Conservation (phyloP, 768 basidiomycete genomes). For the Austroboletus festivus region DNA sequence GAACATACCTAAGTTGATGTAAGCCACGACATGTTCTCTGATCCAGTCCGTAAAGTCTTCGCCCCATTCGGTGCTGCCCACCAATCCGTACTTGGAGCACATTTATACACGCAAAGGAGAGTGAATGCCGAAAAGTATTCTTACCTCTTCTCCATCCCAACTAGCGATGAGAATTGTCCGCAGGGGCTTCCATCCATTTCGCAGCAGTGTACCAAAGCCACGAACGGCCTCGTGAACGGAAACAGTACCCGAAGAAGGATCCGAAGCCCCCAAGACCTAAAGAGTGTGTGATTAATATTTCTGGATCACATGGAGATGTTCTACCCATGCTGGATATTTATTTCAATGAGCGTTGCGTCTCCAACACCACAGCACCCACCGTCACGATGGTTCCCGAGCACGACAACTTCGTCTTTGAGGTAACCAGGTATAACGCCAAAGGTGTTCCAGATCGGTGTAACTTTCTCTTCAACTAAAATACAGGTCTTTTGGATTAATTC, state of each 20-base stretch:
- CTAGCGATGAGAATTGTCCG: slow-evolving; percentile 72
- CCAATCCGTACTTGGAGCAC: slow-evolving; percentile 52
- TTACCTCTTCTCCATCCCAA: slow-evolving; percentile 77
- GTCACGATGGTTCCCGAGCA: slow-evolving; percentile 88
- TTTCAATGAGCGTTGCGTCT: slow-evolving; percentile 6
- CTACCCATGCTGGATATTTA: slow-evolving; percentile 23
- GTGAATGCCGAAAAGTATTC: slow-evolving; percentile 7
- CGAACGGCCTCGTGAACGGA: slow-evolving; percentile 54
- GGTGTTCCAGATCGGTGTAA: slow-evolving; percentile 91
- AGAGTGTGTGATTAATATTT: slow-evolving; percentile 1
- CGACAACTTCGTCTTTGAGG: slow-evolving; percentile 78
- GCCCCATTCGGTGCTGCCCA: slow-evolving; percentile 91
- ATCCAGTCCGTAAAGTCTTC: slow-evolving; percentile 90
- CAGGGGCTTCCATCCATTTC: slow-evolving; percentile 64
- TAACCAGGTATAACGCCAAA: slow-evolving; percentile 84
- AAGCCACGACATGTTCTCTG: slow-evolving; percentile 75
- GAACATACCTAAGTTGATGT: slow-evolving; percentile 71
- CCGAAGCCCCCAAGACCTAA: slow-evolving; percentile 49
- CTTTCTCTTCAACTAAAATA: slow-evolving; percentile 63
- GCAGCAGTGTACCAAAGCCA: slow-evolving; percentile 49
- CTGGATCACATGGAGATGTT: not conserved
- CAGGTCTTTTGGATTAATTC: not conserved
- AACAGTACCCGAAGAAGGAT: slow-evolving; percentile 57
- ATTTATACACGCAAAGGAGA: not conserved
- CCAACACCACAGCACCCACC: slow-evolving; percentile 42